These are phyloP conservation scores for Purshia tridentata DNA, from an alignment of 306 rosid species.

Conservation along the genomic window DNA sequence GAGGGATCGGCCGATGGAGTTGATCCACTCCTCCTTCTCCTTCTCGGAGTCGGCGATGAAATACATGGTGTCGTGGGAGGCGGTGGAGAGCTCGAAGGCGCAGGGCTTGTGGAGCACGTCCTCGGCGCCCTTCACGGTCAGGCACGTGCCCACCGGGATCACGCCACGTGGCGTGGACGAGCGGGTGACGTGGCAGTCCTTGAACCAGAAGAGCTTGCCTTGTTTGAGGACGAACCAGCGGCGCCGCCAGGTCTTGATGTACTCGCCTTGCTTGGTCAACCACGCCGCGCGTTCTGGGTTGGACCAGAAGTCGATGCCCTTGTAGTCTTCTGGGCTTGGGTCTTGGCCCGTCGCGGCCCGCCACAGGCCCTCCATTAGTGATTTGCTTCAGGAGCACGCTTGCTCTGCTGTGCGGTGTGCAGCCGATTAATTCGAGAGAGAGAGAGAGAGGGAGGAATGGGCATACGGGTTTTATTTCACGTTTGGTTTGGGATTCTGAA, in stretches of 20 bases:
- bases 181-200: conserved; percentile 38
- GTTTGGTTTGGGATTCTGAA: background rate
- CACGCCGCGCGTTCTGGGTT: conserved; percentile 62
- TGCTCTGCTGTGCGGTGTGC: background rate
- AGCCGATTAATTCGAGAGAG: too few species aligned
- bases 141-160: conserved; percentile 51
- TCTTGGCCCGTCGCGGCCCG: conserved; percentile 73
- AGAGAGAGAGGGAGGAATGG: background rate
- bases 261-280: conserved; percentile 70
- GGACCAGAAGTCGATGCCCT: conserved; percentile 61
- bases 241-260: conserved; percentile 72
- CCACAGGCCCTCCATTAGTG: conserved; percentile 60
- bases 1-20: conserved; percentile 50
- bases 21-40: conserved; percentile 65
- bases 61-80: conserved; percentile 49
- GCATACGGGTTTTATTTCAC: background rate
- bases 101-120: conserved; percentile 60
- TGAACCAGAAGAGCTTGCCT: conserved; percentile 64
- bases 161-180: conserved; percentile 62
- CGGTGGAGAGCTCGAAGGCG: conserved; percentile 68
- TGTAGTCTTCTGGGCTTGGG: conserved; percentile 63
- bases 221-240: conserved; percentile 74
- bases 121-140: conserved; percentile 74
- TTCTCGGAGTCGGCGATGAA: conserved; percentile 63
- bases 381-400: background rate